phyloP scores from a whole-genome alignment of 2,329 filamentous ascomycete genomes.

The Nothophoma quercina region DNA sequence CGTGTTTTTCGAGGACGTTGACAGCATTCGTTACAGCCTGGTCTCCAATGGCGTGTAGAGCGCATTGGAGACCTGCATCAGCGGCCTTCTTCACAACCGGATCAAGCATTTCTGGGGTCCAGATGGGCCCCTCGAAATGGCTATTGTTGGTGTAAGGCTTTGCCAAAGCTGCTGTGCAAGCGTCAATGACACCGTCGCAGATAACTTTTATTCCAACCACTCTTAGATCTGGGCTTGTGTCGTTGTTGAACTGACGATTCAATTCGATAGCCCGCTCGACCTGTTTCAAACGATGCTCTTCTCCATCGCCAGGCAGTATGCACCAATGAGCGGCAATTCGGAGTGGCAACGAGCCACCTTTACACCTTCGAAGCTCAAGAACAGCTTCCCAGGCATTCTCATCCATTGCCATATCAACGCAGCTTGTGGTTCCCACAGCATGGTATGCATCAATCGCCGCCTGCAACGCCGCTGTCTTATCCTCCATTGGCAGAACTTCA shows the following conservation, averaged over 20 bases:
- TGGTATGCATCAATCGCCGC: constrained; percentile 60
- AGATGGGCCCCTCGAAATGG: constrained; percentile 60
- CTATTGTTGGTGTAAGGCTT: constrained; percentile 64
- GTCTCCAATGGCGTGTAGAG: constrained; percentile 72
- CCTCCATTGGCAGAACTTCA: constrained; percentile 56
- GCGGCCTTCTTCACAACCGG: constrained; percentile 64
- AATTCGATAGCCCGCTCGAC: constrained; percentile 62
- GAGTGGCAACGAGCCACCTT: constrained; percentile 51
- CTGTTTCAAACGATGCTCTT: constrained; percentile 57
- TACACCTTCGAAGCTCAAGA: constrained; percentile 47
- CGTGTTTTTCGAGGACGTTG: constrained; percentile 59
- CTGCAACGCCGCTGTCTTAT: constrained; percentile 57
- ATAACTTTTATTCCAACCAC: constrained; percentile 71
- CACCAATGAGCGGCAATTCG: constrained; percentile 66
- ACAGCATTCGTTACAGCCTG: constrained; percentile 65
- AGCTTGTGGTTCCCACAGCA: constrained; percentile 61
- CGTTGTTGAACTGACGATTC: constrained; percentile 53
- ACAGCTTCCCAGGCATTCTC: constrained; percentile 63
- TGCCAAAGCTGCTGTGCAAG: constrained; percentile 67
- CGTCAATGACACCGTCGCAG: constrained; percentile 70
- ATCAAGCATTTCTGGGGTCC: constrained; percentile 61
- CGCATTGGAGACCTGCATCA: constrained; percentile 64
- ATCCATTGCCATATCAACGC: constrained; percentile 68
- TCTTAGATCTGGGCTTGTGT: constrained; percentile 57
- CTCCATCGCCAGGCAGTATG: constrained; percentile 56